A percentile compares a stretch with the other conserved stretches of the same genome.
Conservation (phyloP, 257 asterid genomes). For the Solanum lignicaule region DNA sequence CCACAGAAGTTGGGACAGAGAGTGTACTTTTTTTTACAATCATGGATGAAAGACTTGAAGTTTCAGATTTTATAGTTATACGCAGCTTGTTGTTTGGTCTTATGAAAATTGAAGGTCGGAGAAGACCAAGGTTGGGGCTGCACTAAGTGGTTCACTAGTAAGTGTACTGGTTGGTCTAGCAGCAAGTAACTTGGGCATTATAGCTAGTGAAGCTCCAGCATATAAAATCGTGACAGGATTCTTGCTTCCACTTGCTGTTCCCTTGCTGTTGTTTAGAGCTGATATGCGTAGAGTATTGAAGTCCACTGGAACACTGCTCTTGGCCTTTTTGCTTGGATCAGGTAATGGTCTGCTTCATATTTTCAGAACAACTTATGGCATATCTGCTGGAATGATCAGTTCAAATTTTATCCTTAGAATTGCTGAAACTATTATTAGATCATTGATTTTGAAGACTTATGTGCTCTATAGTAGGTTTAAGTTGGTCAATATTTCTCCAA, state of each 20-base stretch:
- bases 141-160: slow-evolving; percentile 87
- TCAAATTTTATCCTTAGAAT: background rate
- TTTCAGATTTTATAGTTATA: background rate
- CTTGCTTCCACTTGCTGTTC: slow-evolving; percentile 83
- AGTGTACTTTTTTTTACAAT: background rate
- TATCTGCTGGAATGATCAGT: background rate
- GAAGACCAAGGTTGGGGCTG: slow-evolving; percentile 72
- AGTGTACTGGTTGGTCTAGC: slow-evolving; percentile 70
- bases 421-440: background rate
- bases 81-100: background rate
- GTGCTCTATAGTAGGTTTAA: background rate
- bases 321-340: slow-evolving; percentile 90
- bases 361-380: background rate
- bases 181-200: slow-evolving; percentile 77
- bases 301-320: slow-evolving; percentile 72
- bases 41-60: background rate
- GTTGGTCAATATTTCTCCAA: background rate
- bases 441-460: background rate
- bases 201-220: slow-evolving; percentile 65
- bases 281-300: slow-evolving; percentile 67
- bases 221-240: slow-evolving; percentile 59
- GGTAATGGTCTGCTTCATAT: slow-evolving; percentile 20
- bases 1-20: background rate
- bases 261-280: slow-evolving; percentile 77
- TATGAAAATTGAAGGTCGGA: slow-evolving; percentile 55